A percentile compares a stretch with the other conserved stretches of the same genome.
Evolutionary conservation across 176 grass and related monocot genomes (phyloP).

Genomic region (Oryza longistaminata): DNA sequence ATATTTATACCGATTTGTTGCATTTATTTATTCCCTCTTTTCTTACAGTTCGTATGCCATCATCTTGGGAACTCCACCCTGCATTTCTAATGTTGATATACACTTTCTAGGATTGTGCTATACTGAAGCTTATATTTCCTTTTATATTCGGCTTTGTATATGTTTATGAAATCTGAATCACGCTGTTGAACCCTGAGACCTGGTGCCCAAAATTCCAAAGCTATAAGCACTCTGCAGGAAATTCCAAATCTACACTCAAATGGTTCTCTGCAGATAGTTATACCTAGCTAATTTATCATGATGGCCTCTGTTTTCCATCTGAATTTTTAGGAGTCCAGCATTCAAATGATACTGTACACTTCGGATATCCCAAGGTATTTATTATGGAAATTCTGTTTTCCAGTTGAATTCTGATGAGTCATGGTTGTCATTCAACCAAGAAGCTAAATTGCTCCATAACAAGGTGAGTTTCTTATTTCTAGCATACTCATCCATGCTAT

Average conservation of each 20-base stretch:
- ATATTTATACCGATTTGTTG: not conserved
- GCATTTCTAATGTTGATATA: not conserved
- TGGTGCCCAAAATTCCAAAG: not conserved
- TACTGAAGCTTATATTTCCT: slow-evolving; percentile 15
- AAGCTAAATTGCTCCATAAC: slow-evolving; percentile 86
- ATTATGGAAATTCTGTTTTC: slow-evolving; percentile 23
- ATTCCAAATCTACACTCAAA: not conserved
- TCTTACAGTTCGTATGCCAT: not conserved
- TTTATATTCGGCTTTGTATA: not conserved
- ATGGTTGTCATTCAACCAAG: slow-evolving; percentile 75
- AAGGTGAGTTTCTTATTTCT: slow-evolving; percentile 63
- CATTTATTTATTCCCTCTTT: not conserved
- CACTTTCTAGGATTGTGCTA: not conserved
- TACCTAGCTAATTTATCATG: not conserved
- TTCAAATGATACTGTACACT: not conserved
- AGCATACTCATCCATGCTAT: slow-evolving; percentile 34
- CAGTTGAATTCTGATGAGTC: slow-evolving; percentile 85
- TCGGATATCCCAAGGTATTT: not conserved
- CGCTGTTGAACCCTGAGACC: not conserved
- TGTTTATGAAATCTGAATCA: not conserved
- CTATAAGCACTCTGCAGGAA: not conserved
- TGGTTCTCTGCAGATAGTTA: not conserved
- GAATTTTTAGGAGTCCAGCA: not conserved
- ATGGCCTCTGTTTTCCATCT: not conserved
- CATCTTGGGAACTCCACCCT: not conserved